phyloP scores from a whole-genome alignment of 345 rosid species.

The Theobroma cacao region DNA sequence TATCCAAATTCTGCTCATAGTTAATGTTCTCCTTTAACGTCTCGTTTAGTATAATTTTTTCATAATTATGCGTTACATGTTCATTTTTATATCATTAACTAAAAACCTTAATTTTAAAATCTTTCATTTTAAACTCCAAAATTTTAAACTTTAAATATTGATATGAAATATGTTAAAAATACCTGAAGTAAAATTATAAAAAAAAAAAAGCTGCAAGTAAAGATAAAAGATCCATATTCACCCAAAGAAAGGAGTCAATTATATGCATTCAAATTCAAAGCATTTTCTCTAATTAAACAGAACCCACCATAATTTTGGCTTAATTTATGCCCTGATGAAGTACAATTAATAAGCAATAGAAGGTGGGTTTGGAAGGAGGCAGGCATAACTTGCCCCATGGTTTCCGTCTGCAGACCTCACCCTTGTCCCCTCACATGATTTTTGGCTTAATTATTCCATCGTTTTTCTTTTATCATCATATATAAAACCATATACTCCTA shows the following conservation, averaged over 20 bases:
- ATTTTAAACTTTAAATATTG: too few species aligned
- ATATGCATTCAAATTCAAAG: not conserved
- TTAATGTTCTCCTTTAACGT: too few species aligned
- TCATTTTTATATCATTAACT: too few species aligned
- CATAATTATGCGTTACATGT: too few species aligned
- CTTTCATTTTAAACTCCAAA: too few species aligned
- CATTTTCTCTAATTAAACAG: not conserved
- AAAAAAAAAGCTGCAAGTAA: too few species aligned
- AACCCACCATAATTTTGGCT: not conserved
- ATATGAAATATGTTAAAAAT: too few species aligned
- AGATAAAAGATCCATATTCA: too few species aligned
- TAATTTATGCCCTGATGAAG: not conserved
- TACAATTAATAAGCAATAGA: not conserved
- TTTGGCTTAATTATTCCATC: slow-evolving; percentile 16
- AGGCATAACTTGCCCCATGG: not conserved
- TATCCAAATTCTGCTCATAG: too few species aligned
- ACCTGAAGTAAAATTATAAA: too few species aligned
- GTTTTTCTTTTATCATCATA: not conserved
- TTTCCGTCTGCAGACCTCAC: not conserved
- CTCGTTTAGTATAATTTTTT: too few species aligned
- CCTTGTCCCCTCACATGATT: slow-evolving; percentile 24
- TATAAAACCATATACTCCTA: not conserved
- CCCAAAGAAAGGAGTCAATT: not conserved
- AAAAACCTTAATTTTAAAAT: too few species aligned
- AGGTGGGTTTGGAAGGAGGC: not conserved